Percentiles rank a stretch among this genome's conserved stretches.
phyloP scores from a whole-genome alignment of 495 filamentous ascomycete genomes.

The Xylaria longipes region DNA sequence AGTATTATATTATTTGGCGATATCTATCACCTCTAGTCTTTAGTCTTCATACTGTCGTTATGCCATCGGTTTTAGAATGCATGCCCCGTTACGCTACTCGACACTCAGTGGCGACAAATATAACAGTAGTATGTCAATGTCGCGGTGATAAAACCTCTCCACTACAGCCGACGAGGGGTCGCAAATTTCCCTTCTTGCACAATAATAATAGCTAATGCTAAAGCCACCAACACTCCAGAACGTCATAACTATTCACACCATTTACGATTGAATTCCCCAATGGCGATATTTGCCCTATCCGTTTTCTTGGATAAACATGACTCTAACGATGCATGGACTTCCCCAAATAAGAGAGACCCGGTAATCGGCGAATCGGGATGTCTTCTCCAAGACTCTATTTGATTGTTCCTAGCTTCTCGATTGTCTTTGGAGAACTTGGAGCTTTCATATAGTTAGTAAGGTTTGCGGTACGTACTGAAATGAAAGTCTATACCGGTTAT shows the following conservation, averaged over 20 bases:
- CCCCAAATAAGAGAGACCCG: not conserved
- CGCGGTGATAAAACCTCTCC: no score
- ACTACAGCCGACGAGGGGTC: no score
- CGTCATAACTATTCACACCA: not conserved
- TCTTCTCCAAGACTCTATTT: not conserved
- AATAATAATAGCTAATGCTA: not conserved
- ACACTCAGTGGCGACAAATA: not conserved
- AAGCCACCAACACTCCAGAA: not conserved
- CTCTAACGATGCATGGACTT: not conserved
- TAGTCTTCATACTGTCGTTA: not conserved
- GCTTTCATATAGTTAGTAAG: not conserved
- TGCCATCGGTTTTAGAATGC: not conserved
- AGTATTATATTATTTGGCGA: not conserved
- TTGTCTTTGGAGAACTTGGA: not conserved
- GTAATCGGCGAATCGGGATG: not conserved
- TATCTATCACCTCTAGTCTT: not conserved
- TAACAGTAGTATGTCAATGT: no score
- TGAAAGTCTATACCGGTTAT: not conserved
- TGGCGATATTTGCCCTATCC: conserved; percentile 1
- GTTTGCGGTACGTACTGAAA: not conserved
- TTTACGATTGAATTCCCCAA: not conserved
- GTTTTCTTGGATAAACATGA: not conserved
- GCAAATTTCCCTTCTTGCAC: not conserved
- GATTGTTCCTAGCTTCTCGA: not conserved
- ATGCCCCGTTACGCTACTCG: not conserved